phyloP scores from a whole-genome alignment of 176 grass and related monocot species.

The Pharus latifolius region DNA sequence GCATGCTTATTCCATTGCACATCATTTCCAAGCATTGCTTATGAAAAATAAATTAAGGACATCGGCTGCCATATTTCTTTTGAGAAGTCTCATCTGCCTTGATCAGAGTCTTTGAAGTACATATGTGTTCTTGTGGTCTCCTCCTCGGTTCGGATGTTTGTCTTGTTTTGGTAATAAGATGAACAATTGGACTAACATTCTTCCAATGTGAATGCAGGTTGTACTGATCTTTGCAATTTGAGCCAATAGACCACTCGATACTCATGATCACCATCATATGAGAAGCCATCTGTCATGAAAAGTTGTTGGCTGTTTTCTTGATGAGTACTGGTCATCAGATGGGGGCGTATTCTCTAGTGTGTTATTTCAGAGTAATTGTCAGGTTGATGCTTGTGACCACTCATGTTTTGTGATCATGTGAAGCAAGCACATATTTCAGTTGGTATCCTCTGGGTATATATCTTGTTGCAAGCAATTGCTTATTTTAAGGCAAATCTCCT shows the following conservation, averaged over 20 bases:
- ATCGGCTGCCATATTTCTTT: neutral
- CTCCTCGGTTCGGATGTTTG: neutral
- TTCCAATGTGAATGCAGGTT: constrained; percentile 28
- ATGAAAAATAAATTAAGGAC: neutral
- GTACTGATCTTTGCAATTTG: constrained; percentile 6
- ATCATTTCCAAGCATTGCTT: neutral
- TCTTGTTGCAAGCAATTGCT: constrained; percentile 9
- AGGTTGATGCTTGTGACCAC: neutral
- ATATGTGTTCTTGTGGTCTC: neutral
- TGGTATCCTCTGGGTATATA: constrained; percentile 7
- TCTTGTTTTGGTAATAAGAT: constrained; percentile 2
- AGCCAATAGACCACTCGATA: neutral
- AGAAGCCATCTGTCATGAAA: neutral
- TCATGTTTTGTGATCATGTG: constrained; percentile 4
- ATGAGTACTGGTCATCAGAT: neutral
- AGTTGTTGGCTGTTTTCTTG: constrained; percentile 4
- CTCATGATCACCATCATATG: neutral
- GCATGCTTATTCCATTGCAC: neutral
- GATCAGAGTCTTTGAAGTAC: neutral
- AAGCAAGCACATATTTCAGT: neutral
- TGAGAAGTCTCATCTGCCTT: neutral
- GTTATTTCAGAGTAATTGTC: neutral
- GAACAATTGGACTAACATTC: constrained; percentile 7
- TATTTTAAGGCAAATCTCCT: constrained; percentile 48
- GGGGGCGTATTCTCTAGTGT: constrained; percentile 20